A percentile compares a stretch with the other conserved stretches of the same genome.
These are phyloP conservation scores for Backusella luteola DNA, from an alignment of 192 early-diverging fungal genomes.

Conservation along the genomic window DNA sequence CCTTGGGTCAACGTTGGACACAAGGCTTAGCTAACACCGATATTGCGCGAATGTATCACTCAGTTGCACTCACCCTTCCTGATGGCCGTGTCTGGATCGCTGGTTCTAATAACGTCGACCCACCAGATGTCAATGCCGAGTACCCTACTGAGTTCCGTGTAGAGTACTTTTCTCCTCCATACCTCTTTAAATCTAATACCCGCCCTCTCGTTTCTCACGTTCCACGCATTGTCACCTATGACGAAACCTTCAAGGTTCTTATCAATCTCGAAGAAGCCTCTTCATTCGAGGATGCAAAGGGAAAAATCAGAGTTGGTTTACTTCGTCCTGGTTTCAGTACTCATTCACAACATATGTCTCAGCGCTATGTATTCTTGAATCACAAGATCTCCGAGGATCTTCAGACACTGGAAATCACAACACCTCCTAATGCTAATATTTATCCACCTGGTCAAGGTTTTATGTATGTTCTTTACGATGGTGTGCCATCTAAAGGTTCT, in stretches of 20 bases:
- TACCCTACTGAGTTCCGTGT: slow-evolving; percentile 57
- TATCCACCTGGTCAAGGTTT: slow-evolving; percentile 54
- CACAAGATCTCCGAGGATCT: slow-evolving; percentile 22
- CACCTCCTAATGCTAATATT: slow-evolving; percentile 51
- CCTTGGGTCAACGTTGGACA: slow-evolving; percentile 42
- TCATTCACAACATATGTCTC: slow-evolving; percentile 54
- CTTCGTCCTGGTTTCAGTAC: slow-evolving; percentile 52
- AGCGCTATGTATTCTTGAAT: slow-evolving; percentile 45
- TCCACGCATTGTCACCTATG: slow-evolving; percentile 22
- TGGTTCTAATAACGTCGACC: slow-evolving; percentile 57
- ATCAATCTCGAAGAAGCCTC: slow-evolving; percentile 27
- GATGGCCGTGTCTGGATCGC: slow-evolving; percentile 59
- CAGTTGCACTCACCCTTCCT: slow-evolving; percentile 45
- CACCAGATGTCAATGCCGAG: slow-evolving; percentile 27
- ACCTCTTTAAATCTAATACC: slow-evolving; percentile 37
- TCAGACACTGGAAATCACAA: slow-evolving; percentile 31
- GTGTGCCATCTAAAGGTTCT: slow-evolving; percentile 39
- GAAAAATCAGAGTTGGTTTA: slow-evolving; percentile 41
- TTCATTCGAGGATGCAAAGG: background rate
- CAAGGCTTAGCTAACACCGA: slow-evolving; percentile 44
- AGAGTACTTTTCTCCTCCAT: slow-evolving; percentile 52
- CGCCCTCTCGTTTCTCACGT: slow-evolving; percentile 40
- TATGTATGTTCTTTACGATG: slow-evolving; percentile 47
- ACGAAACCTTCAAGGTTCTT: slow-evolving; percentile 18
- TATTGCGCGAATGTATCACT: slow-evolving; percentile 66